Evolutionary conservation across 148 eudicot species (phyloP), one percentile per base, ranked within the genome.

Genomic region (Chenopodium suecicum): DNA sequence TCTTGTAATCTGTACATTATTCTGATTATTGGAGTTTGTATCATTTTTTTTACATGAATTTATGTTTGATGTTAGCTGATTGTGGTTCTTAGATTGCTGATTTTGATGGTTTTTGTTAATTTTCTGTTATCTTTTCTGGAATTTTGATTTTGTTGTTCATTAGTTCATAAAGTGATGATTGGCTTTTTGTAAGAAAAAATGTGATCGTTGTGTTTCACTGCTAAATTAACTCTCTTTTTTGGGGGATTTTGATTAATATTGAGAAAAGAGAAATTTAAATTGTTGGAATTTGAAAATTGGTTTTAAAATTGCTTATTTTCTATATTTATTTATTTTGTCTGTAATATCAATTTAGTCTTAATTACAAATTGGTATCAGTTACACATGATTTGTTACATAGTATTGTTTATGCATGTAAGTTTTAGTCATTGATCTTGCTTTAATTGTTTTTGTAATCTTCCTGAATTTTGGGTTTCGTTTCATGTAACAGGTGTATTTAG

Each of bases 401-500:
- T 80, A 46, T 84, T 69, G 63, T 84, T 83, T 80, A 46, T 73
- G 66, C 27, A 75, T 68, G 48, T 54, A 25, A 17, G 23, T 62
- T 73, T 37, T 74, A 69, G 37, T 70, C 54, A 70, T 83, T 79
- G 56, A 77, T 77, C 68, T 70, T 32, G 22, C 20, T 31, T 76
- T 70, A 75, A 25, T 47, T 13, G 4, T 23, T 75, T 75, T 50
- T 56, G 66, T 58, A 23, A 48, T 29, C 66, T 78, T 82, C 44
- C 76, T 67, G n/a, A 74, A 46, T 6, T 71, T 9, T 34, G 82
- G 81, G 74, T 48, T 16, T 74, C 46, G 64, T 37, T 78, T 81
- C 41, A 19, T 81, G 82, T 67, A 37, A 78, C 83, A 89, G 91
- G 86, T 86, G 41, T 73, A 19, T 78, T 74, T 1, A 65, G 83